These are phyloP conservation scores for Cryptococcus sp. DNA, from an alignment of 1,284 basidiomycete genomes.

Conservation along the genomic window DNA sequence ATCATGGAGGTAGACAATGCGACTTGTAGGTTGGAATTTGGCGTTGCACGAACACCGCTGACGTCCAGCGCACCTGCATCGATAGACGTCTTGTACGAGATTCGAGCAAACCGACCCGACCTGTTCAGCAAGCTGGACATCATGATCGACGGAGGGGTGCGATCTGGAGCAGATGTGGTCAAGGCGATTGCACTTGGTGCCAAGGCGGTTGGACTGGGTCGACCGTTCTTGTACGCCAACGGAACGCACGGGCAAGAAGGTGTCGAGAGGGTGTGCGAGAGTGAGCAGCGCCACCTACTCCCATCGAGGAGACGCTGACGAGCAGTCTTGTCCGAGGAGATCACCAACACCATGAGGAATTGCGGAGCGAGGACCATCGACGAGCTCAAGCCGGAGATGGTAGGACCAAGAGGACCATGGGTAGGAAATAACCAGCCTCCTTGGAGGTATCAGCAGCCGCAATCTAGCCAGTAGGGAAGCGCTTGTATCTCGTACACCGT, in stretches of 20 bases:
- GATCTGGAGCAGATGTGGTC: conserved; percentile 53
- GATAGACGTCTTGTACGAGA: conserved; percentile 49
- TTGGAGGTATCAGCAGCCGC: conserved; percentile 12
- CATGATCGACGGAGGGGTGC: conserved; percentile 54
- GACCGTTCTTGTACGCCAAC: conserved; percentile 53
- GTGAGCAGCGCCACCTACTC: conserved; percentile 30
- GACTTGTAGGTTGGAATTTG: conserved; percentile 33
- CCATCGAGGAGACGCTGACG: not conserved
- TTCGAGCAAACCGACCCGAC: conserved; percentile 49
- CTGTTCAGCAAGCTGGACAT: conserved; percentile 52
- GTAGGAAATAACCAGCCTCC: conserved; percentile 36
- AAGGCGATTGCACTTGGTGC: conserved; percentile 56
- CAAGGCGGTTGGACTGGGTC: conserved; percentile 54
- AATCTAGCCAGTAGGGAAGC: too few species aligned
- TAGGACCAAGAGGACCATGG: conserved; percentile 48
- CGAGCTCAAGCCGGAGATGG: conserved; percentile 74
- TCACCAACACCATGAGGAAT: conserved; percentile 52
- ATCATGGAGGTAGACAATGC: conserved; percentile 50
- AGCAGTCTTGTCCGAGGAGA: conserved; percentile 52
- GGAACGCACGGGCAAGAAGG: conserved; percentile 52
- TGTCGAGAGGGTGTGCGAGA: conserved; percentile 49
- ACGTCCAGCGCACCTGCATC: conserved; percentile 42
- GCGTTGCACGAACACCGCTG: not conserved
- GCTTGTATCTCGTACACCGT: too few species aligned
- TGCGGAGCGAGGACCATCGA: conserved; percentile 49